Evolutionary conservation across 495 filamentous ascomycete genomes (phyloP).

Genomic region (Elasticomyces elasticus): DNA sequence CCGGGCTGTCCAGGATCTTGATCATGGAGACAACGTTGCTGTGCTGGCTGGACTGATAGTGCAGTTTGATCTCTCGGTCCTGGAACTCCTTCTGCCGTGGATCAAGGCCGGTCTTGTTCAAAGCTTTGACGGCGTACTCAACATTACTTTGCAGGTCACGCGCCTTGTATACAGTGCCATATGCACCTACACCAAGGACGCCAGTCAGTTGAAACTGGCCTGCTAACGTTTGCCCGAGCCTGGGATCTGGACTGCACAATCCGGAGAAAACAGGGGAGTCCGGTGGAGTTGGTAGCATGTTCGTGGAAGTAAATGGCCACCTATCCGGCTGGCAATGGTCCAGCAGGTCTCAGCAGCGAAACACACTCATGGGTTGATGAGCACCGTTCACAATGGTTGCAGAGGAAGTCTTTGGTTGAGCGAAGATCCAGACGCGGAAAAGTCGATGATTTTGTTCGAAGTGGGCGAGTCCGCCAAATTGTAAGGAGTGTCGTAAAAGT

Average conservation of each 20-base stretch:
- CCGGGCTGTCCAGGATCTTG: conserved; percentile 83
- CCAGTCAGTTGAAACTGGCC: conserved; percentile 70
- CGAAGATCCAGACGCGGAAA: neutral
- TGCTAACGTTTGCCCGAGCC: conserved; percentile 74
- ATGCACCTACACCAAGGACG: conserved; percentile 87
- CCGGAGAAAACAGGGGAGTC: conserved; percentile 45
- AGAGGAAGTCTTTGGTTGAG: neutral
- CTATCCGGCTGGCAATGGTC: neutral
- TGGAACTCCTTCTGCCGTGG: conserved; percentile 81
- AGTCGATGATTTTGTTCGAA: neutral
- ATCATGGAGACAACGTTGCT: conserved; percentile 89
- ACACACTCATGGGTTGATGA: conserved; percentile 3
- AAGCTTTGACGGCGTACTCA: conserved; percentile 89
- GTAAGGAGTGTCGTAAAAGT: conserved; percentile 9
- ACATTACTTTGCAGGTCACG: conserved; percentile 73
- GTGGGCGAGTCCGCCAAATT: neutral
- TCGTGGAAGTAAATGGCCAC: neutral
- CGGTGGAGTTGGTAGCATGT: conserved; percentile 55
- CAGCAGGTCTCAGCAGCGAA: neutral
- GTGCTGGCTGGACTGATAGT: conserved; percentile 79
- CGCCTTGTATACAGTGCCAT: conserved; percentile 93
- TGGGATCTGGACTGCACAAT: conserved; percentile 63
- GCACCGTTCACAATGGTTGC: neutral
- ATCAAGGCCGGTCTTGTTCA: conserved; percentile 88
- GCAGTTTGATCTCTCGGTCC: conserved; percentile 81